Percentiles rank a stretch among this genome's conserved stretches.
Evolutionary conservation across 257 asterid genomes (phyloP).

Genomic region (Cordia subcordata): DNA sequence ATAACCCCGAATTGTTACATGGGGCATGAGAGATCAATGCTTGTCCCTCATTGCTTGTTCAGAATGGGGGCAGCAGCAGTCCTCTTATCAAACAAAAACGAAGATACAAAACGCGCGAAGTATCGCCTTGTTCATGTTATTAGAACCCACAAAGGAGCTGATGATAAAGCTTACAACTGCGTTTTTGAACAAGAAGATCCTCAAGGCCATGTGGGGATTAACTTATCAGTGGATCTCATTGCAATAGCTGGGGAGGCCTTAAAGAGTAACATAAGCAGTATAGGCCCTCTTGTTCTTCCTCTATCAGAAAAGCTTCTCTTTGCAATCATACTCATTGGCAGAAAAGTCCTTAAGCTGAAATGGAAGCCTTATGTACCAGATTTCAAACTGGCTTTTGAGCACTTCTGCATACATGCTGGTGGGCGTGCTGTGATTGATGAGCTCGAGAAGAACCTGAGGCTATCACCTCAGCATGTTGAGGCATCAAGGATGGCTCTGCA

Average conservation of each 20-base stretch:
- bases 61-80: not conserved
- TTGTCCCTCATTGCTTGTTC: not conserved
- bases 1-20: not conserved
- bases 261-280: slow-evolving; percentile 51
- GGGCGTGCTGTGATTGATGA: slow-evolving; percentile 78
- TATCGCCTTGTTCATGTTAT: slow-evolving; percentile 3
- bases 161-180: slow-evolving; percentile 35
- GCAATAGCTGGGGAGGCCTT: slow-evolving; percentile 57
- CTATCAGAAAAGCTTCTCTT: slow-evolving; percentile 53
- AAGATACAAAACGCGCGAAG: not conserved
- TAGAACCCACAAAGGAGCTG: slow-evolving; percentile 20
- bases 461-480: slow-evolving; percentile 58
- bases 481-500: slow-evolving; percentile 63
- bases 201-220: slow-evolving; percentile 46
- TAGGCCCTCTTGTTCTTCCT: slow-evolving; percentile 69
- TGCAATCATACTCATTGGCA: slow-evolving; percentile 23
- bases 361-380: slow-evolving; percentile 46
- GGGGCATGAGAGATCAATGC: slow-evolving; percentile 2
- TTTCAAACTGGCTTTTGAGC: slow-evolving; percentile 62
- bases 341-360: slow-evolving; percentile 29
- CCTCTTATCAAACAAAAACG: not conserved
- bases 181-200: slow-evolving; percentile 52
- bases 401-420: slow-evolving; percentile 70
- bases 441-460: slow-evolving; percentile 46
- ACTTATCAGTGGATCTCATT: slow-evolving; percentile 47